Evolutionary conservation across 2,329 filamentous ascomycete species (phyloP).

Genomic region (Amesomyces nigricolor): DNA sequence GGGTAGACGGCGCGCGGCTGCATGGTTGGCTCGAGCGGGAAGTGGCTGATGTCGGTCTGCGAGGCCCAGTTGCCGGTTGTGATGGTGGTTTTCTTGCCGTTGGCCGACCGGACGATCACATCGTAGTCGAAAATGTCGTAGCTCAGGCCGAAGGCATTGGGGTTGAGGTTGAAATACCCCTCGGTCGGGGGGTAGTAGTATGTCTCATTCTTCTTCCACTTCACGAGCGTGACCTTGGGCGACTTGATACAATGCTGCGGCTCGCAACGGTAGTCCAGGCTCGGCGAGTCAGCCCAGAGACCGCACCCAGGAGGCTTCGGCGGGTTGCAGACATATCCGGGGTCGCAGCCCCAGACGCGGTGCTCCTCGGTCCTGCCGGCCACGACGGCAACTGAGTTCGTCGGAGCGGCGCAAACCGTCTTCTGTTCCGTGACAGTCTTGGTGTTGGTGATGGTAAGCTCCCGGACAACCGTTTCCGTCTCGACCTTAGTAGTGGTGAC

Average conservation of each 20-base stretch:
- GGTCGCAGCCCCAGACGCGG: slow-evolving; percentile 47
- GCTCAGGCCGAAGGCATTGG: slow-evolving; percentile 55
- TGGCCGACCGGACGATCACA: slow-evolving; percentile 31
- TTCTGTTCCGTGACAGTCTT: slow-evolving; percentile 29
- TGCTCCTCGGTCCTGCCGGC: slow-evolving; percentile 16
- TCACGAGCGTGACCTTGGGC: slow-evolving; percentile 32
- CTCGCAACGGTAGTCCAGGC: slow-evolving; percentile 42
- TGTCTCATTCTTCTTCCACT: slow-evolving; percentile 43
- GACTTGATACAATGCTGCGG: slow-evolving; percentile 41
- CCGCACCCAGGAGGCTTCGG: slow-evolving; percentile 45
- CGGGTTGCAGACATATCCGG: slow-evolving; percentile 49
- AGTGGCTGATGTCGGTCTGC: slow-evolving; percentile 44
- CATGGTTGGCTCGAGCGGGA: slow-evolving; percentile 28
- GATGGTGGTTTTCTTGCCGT: slow-evolving; percentile 39
- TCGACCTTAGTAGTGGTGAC: slow-evolving; percentile 16
- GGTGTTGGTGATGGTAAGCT: slow-evolving; percentile 15
- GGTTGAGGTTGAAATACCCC: slow-evolving; percentile 62
- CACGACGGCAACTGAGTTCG: slow-evolving; percentile 29
- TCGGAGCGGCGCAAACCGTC: slow-evolving; percentile 42
- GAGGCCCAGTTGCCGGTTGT: slow-evolving; percentile 53
- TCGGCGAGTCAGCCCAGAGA: slow-evolving; percentile 45
- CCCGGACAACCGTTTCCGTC: slow-evolving; percentile 13
- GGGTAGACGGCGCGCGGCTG: slow-evolving; percentile 4
- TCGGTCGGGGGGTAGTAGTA: slow-evolving; percentile 47
- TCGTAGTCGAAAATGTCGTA: slow-evolving; percentile 55